Conservation (phyloP, 495 filamentous ascomycete genomes). For the Hypoxylon rickii region DNA sequence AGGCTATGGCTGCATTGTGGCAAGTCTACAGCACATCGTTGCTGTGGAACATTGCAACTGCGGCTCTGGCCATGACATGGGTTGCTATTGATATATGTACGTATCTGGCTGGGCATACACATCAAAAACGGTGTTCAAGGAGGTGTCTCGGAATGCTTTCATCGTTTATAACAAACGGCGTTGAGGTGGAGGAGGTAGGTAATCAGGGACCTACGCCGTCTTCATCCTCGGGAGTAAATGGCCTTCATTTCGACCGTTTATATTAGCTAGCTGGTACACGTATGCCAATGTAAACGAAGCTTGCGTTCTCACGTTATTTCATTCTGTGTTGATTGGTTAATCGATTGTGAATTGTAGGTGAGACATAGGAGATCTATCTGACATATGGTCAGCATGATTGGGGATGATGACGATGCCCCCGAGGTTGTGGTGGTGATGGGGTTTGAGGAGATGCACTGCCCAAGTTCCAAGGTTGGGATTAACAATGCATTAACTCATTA, state of each 20-base stretch:
- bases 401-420: too few relatives aligned
- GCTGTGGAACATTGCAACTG: too few relatives aligned
- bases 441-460: too few relatives aligned
- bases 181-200: slow-evolving; percentile 24
- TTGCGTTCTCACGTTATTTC: neutral
- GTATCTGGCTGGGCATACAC: slow-evolving; percentile 41
- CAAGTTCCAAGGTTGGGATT: too few relatives aligned
- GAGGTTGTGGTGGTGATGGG: neutral
- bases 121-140: slow-evolving; percentile 44
- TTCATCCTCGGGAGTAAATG: slow-evolving; percentile 16
- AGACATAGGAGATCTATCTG: too few relatives aligned
- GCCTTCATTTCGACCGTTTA: slow-evolving; percentile 31
- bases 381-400: too few relatives aligned
- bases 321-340: neutral
- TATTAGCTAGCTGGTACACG: slow-evolving; percentile 38
- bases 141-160: slow-evolving; percentile 14
- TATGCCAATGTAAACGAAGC: slow-evolving; percentile 9
- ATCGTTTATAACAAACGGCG: slow-evolving; percentile 19
- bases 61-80: slow-evolving; percentile 23
- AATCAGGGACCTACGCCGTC: slow-evolving; percentile 13
- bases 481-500: too few relatives aligned
- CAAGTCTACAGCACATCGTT: slow-evolving; percentile 22
- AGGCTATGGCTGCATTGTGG: slow-evolving; percentile 40
- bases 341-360: neutral
- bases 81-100: slow-evolving; percentile 36